phyloP scores from a whole-genome alignment of 2,329 filamentous ascomycete genomes.

The Cryphonectria nitschkei region DNA sequence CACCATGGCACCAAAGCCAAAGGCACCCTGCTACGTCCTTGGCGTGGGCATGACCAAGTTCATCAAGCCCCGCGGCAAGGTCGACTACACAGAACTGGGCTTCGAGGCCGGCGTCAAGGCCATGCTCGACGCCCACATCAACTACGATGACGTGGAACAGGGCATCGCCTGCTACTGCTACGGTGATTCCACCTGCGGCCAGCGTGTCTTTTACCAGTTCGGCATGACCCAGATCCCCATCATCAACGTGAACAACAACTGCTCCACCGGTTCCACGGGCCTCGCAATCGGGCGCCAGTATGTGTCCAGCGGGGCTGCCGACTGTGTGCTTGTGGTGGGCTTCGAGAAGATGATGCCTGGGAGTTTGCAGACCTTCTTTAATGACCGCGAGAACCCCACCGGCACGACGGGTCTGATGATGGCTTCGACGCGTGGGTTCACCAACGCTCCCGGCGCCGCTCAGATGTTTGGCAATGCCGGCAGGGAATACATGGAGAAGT shows the following conservation, averaged over 20 bases:
- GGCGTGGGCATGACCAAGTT: constrained; percentile 99
- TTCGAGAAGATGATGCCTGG: constrained; percentile 99
- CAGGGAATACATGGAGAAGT: constrained; percentile 93
- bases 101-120: constrained; percentile 92
- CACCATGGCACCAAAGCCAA: constrained; percentile 54
- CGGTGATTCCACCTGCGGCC: constrained; percentile 91
- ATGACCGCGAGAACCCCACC: constrained; percentile 81
- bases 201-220: constrained; percentile 98
- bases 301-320: constrained; percentile 77
- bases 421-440: constrained; percentile 77
- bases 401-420: constrained; percentile 77
- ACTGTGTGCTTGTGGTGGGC: constrained; percentile 88
- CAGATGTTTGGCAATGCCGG: constrained; percentile 97
- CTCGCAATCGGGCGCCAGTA: constrained; percentile 81
- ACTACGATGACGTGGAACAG: constrained; percentile 94
- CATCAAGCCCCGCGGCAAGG: constrained; percentile 92
- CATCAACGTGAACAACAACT: constrained; percentile 99
- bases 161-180: constrained; percentile 98
- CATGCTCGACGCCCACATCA: constrained; percentile 84
- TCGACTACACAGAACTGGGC: constrained; percentile 92
- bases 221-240: constrained; percentile 96
- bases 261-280: constrained; percentile 91
- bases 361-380: constrained; percentile 81
- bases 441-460: constrained; percentile 81
- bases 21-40: constrained; percentile 76